Evolutionary conservation across 2,329 filamentous ascomycete species (phyloP), one percentile per base, ranked within the genome.

Genomic region (Scedosporium apiospermum): DNA sequence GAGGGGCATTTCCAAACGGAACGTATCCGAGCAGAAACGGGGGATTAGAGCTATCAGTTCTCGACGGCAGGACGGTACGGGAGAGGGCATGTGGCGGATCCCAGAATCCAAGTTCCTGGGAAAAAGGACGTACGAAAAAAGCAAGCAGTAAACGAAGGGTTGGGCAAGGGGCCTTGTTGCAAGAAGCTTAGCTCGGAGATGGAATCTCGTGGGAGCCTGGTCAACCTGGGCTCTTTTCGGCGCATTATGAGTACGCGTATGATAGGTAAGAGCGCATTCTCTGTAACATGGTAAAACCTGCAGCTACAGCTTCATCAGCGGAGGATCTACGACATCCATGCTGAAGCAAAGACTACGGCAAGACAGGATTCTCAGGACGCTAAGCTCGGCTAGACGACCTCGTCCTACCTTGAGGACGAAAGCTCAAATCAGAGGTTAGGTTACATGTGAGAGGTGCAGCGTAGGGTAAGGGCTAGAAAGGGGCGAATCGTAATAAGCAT

Each of bases 241-340:
- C 2, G 21, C 49, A 26, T 46, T 26, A 6, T 12, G 49, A 53
- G 49, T 12, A 53, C 23, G 49, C 23, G 49, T 21, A 53, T 9
- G 21, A 53, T n/a, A n/a, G 49, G 10, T 21, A 53, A 6, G 5
- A 26, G 5, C n/a, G 49, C n/a, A 34, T 34, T 60, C 42, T 46
- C 51, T 62, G 46, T 55, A 38, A 41, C 60, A 27, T n/a, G 21
- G 60, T 27, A 61, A 61, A 61, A 46, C 27, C 51, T 62, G 60
- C 60, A 57, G 49, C 34, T 30, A 49, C 60, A 16, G 53, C 60
- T 44, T 62, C 60, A 57, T 62, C 51, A 18, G 38, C 51, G 27
- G 51, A 57, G 30, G 60, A 62, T 62, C 60, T 62, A n/a, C 51
- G 16, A 34, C 30, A 34, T 34, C 30, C 30, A 34, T 34, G 30